Conservation (phyloP, 805 yeast genomes). For the Ogataea allantospora region DNA sequence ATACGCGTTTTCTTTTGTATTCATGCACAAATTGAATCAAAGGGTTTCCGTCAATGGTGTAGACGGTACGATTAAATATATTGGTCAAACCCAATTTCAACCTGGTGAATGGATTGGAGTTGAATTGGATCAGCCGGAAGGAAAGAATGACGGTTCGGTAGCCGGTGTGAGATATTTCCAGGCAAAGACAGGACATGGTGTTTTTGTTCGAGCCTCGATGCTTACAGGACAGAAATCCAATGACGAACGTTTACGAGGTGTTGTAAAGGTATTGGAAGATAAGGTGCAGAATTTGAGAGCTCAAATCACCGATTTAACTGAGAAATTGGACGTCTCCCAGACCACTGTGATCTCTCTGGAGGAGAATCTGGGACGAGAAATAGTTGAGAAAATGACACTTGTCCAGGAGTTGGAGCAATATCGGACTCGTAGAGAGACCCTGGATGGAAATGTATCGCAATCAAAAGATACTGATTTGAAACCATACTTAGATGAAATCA, state of each 20-base stretch:
- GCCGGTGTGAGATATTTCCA: slow-evolving; percentile 43
- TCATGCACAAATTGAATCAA: slow-evolving; percentile 18
- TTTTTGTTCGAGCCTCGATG: slow-evolving; percentile 47
- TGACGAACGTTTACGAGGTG: not conserved
- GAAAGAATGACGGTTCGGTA: slow-evolving; percentile 51
- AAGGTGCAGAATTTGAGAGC: slow-evolving; percentile 39
- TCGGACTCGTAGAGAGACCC: slow-evolving; percentile 14
- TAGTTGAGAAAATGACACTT: slow-evolving; percentile 46
- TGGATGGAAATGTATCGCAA: slow-evolving; percentile 2
- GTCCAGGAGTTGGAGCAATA: slow-evolving; percentile 29
- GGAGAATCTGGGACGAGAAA: slow-evolving; percentile 32
- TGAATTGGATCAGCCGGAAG: slow-evolving; percentile 39
- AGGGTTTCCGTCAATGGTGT: slow-evolving; percentile 39
- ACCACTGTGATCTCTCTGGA: slow-evolving; percentile 18
- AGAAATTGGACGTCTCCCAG: slow-evolving; percentile 25
- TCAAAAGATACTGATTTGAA: slow-evolving; percentile 5
- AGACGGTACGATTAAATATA: slow-evolving; percentile 46
- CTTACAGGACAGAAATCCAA: slow-evolving; percentile 12
- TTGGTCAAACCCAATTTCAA: slow-evolving; percentile 58
- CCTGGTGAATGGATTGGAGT: slow-evolving; percentile 57
- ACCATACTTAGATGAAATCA: slow-evolving; percentile 2
- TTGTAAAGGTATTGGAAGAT: slow-evolving; percentile 35
- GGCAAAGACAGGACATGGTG: slow-evolving; percentile 38
- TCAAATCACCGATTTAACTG: slow-evolving; percentile 31
- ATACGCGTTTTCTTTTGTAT: slow-evolving; percentile 5